A percentile compares a stretch with the other conserved stretches of the same genome.
Conservation (phyloP, 2,329 filamentous ascomycete species). For the Leptographium lundbergii region DNA sequence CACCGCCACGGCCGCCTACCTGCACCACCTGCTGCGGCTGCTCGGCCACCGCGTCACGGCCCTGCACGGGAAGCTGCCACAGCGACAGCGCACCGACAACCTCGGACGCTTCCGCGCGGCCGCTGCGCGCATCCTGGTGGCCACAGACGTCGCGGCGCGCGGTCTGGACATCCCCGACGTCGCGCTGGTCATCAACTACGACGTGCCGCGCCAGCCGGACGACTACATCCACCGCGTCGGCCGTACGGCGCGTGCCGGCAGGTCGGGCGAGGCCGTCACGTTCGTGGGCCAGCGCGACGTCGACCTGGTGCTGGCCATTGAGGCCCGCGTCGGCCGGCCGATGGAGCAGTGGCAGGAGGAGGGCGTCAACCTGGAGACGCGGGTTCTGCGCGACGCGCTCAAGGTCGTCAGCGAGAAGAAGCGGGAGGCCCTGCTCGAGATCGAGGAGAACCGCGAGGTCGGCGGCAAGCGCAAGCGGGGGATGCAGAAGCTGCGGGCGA, state of each 20-base stretch:
- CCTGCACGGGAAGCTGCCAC: constrained; percentile 75
- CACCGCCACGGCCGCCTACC: constrained; percentile 73
- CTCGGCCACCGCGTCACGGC: constrained; percentile 85
- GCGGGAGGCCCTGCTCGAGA: constrained; percentile 76
- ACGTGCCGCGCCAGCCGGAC: constrained; percentile 88
- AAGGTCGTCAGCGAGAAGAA: constrained; percentile 94
- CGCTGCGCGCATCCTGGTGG: constrained; percentile 80
- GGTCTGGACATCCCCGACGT: constrained; percentile 94
- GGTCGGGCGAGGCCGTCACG: constrained; percentile 69
- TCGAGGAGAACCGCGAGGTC: constrained; percentile 86
- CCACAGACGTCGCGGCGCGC: constrained; percentile 87
- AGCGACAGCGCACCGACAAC: constrained; percentile 75
- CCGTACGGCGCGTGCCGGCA: constrained; percentile 84
- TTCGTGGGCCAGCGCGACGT: constrained; percentile 91
- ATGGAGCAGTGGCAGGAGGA: constrained; percentile 83
- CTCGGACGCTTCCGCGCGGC: constrained; percentile 82
- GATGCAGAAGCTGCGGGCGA: constrained; percentile 37
- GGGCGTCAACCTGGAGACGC: constrained; percentile 83
- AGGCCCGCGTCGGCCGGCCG: constrained; percentile 63
- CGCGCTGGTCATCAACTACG: constrained; percentile 83
- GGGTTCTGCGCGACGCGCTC: constrained; percentile 72
- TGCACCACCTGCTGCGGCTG: constrained; percentile 77
- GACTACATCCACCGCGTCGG: constrained; percentile 97
- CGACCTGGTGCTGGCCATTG: constrained; percentile 79
- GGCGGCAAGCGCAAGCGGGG: constrained; percentile 64